Conservation (phyloP, 176 grass and related monocot genomes). For the Cymbopogon citratus region DNA sequence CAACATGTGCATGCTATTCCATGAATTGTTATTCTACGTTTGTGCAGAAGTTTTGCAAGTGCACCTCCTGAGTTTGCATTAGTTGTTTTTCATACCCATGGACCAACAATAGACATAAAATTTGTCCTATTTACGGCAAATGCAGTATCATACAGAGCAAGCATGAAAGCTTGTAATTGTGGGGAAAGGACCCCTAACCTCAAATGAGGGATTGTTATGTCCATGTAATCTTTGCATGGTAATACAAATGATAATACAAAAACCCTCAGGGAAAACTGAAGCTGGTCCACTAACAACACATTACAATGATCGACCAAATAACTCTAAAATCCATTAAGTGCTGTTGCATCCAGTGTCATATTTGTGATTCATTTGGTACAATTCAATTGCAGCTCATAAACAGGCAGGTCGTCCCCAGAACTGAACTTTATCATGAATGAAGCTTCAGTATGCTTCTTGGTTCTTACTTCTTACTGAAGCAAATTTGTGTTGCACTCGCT, state of each 20-base stretch:
- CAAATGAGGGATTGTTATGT: not conserved
- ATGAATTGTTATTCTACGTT: not conserved
- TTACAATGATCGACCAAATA: not conserved
- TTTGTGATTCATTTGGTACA: not conserved
- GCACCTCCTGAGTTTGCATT: conserved; percentile 61
- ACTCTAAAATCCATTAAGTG: not conserved
- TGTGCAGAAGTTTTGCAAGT: conserved; percentile 59
- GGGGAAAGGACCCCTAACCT: no score
- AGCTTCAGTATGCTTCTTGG: not conserved
- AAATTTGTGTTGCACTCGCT: not conserved
- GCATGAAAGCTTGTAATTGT: not conserved
- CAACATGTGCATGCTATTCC: conserved; percentile 1
- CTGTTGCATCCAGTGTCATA: not conserved
- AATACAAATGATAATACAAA: not conserved
- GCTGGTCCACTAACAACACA: not conserved
- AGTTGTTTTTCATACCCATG: conserved; percentile 77
- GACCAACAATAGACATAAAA: conserved; percentile 19
- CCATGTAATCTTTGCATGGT: not conserved
- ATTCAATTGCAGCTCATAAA: not conserved
- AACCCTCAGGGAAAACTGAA: not conserved
- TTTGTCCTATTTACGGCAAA: not conserved
- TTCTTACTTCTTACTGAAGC: not conserved
- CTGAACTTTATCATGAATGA: no score
- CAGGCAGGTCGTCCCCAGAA: no score
- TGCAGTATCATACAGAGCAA: not conserved